A percentile compares a stretch with the other conserved stretches of the same genome.
These are phyloP conservation scores for Nemania sp. DNA, from an alignment of 2,329 filamentous ascomycete species.

Conservation along the genomic window DNA sequence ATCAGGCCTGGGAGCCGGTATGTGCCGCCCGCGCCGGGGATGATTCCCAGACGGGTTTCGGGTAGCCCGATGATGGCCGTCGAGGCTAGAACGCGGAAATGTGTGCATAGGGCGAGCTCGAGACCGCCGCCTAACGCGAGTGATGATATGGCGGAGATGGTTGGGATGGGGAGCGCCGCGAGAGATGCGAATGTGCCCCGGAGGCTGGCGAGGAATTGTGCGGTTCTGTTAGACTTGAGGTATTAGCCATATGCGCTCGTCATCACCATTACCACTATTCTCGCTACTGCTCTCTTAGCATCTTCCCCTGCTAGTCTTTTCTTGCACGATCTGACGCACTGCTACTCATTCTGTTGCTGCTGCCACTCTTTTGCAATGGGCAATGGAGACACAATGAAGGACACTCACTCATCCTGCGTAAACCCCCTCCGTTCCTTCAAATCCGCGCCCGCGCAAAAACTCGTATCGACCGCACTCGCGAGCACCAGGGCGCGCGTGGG, in stretches of 20 bases:
- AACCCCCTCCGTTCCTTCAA: slow-evolving; percentile 85
- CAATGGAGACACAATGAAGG: background rate
- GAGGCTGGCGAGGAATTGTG: slow-evolving; percentile 75
- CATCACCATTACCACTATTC: no score
- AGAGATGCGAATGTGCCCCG: slow-evolving; percentile 76
- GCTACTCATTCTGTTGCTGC: no score
- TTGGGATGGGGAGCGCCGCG: slow-evolving; percentile 78
- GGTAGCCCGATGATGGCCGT: slow-evolving; percentile 76
- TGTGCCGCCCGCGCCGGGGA: slow-evolving; percentile 92
- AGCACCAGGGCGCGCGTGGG: slow-evolving; percentile 81
- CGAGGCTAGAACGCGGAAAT: slow-evolving; percentile 84
- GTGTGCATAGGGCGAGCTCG: slow-evolving; percentile 86
- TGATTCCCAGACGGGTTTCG: slow-evolving; percentile 90
- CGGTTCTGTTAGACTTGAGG: slow-evolving; percentile 60
- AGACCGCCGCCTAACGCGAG: slow-evolving; percentile 90
- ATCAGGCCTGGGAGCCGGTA: slow-evolving; percentile 83
- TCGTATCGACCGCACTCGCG: slow-evolving; percentile 80
- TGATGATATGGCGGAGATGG: slow-evolving; percentile 84
- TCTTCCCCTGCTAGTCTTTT: no score
- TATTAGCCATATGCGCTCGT: no score
- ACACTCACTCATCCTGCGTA: slow-evolving; percentile 71
- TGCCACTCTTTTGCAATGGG: no score
- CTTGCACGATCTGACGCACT: no score
- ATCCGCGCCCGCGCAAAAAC: slow-evolving; percentile 94
- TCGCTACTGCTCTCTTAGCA: no score